These are phyloP conservation scores for Taiozyma sp. DNA, from an alignment of 1,139 yeast species.

Conservation along the genomic window DNA sequence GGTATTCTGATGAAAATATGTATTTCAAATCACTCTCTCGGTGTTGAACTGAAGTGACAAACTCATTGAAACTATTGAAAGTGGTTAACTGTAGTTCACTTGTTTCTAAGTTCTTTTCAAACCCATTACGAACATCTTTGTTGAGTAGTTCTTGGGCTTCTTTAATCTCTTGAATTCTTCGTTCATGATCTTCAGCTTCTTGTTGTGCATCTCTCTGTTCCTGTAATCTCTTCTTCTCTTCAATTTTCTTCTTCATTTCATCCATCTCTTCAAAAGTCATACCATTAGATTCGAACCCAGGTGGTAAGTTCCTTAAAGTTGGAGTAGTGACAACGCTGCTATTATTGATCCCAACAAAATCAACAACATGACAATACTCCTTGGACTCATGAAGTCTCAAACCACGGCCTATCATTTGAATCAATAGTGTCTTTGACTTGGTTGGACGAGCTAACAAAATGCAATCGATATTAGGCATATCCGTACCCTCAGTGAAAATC, in stretches of 20 bases:
- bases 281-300: constrained; percentile 31
- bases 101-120: constrained; percentile 15
- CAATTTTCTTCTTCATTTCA: constrained; percentile 28
- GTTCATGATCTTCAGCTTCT: not conserved
- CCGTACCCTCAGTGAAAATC: constrained; percentile 94
- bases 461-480: constrained; percentile 86
- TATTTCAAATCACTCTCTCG: constrained; percentile 2
- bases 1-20: constrained; percentile 18
- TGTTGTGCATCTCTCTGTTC: constrained; percentile 7
- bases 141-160: not conserved
- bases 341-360: constrained; percentile 62
- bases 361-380: constrained; percentile 66
- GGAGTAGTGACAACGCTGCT: constrained; percentile 63
- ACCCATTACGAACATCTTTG: not conserved
- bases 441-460: constrained; percentile 81
- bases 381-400: constrained; percentile 61
- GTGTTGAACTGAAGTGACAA: constrained; percentile 14
- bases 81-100: constrained; percentile 25
- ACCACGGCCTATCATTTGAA: constrained; percentile 94
- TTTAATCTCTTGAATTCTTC: not conserved
- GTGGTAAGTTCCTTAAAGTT: constrained; percentile 47
- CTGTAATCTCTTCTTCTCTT: constrained; percentile 11
- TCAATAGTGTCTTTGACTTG: constrained; percentile 60
- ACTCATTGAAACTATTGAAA: constrained; percentile 26
- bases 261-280: constrained; percentile 30